Evolutionary conservation across 2,329 filamentous ascomycete genomes (phyloP).

Genomic region (Calonectria pseudoturangicola): DNA sequence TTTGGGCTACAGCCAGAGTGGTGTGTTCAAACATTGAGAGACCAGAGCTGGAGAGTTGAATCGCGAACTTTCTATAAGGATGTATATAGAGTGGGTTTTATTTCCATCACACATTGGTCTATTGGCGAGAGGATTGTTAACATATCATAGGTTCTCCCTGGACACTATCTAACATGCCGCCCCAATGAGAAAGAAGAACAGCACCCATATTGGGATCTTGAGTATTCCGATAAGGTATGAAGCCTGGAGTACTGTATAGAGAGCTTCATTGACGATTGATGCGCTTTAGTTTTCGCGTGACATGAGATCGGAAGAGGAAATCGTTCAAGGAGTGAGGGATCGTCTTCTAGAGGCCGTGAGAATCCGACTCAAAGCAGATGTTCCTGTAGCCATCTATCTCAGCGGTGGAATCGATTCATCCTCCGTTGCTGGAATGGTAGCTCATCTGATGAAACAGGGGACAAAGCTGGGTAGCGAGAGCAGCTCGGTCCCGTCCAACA

Average conservation of each 20-base stretch:
- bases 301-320: conserved; percentile 8
- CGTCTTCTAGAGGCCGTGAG: conserved; percentile 60
- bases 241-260: no score
- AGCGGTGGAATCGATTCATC: conserved; percentile 76
- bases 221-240: conserved; percentile 2
- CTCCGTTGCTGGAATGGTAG: conserved; percentile 64
- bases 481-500: not conserved
- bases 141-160: conserved; percentile 10
- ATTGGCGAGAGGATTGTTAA: not conserved
- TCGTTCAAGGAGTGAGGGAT: not conserved
- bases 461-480: conserved; percentile 7
- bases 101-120: no score
- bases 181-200: conserved; percentile 22
- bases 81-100: conserved; percentile 4
- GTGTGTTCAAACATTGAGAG: conserved; percentile 68
- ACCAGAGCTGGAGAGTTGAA: conserved; percentile 65
- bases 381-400: conserved; percentile 74
- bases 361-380: conserved; percentile 73
- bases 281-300: not conserved
- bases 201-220: conserved; percentile 17
- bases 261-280: not conserved
- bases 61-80: conserved; percentile 70
- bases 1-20: conserved; percentile 72
- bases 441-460: conserved; percentile 6
- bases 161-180: conserved; percentile 5